phyloP scores from a whole-genome alignment of 2,329 filamentous ascomycete genomes.

The Cladophialophora bantiana region DNA sequence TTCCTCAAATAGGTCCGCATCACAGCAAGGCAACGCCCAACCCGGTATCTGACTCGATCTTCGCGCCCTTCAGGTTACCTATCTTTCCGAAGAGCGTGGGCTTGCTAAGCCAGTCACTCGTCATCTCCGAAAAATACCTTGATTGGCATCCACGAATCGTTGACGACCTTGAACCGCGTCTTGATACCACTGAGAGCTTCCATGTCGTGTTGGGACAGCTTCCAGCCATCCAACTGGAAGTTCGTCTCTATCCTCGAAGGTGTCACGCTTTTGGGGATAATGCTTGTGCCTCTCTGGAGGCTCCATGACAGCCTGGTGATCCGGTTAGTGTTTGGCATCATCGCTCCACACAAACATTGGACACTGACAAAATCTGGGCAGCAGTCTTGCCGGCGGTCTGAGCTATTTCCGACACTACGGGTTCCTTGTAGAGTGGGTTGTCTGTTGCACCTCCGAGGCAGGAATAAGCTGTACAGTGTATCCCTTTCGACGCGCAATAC shows the following conservation, averaged over 20 bases:
- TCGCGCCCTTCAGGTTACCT: neutral
- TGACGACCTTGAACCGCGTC: slow-evolving; percentile 81
- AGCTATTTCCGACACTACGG: slow-evolving; percentile 23
- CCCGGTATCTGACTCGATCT: neutral
- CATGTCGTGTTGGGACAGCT: slow-evolving; percentile 74
- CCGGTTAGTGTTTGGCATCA: slow-evolving; percentile 22
- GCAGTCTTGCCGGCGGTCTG: slow-evolving; percentile 21
- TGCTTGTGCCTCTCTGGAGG: slow-evolving; percentile 77
- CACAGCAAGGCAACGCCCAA: neutral
- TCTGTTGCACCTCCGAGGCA: slow-evolving; percentile 72
- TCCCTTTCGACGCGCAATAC: slow-evolving; percentile 74
- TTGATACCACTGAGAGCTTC: slow-evolving; percentile 69
- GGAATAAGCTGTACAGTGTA: slow-evolving; percentile 71
- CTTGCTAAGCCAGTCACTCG: slow-evolving; percentile 20
- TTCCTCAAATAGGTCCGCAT: neutral
- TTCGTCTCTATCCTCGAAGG: slow-evolving; percentile 76
- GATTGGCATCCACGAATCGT: slow-evolving; percentile 72
- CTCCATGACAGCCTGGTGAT: slow-evolving; percentile 70
- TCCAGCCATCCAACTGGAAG: slow-evolving; percentile 76
- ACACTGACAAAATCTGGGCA: slow-evolving; percentile 32
- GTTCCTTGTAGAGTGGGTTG: slow-evolving; percentile 68
- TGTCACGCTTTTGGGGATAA: slow-evolving; percentile 85
- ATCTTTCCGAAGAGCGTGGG: neutral
- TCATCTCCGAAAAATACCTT: slow-evolving; percentile 73
- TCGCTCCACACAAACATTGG: slow-evolving; percentile 69